Evolutionary conservation across 1,284 basidiomycete species (phyloP), one percentile per base, ranked within the genome.

Genomic region (Ustilago bromivora): DNA sequence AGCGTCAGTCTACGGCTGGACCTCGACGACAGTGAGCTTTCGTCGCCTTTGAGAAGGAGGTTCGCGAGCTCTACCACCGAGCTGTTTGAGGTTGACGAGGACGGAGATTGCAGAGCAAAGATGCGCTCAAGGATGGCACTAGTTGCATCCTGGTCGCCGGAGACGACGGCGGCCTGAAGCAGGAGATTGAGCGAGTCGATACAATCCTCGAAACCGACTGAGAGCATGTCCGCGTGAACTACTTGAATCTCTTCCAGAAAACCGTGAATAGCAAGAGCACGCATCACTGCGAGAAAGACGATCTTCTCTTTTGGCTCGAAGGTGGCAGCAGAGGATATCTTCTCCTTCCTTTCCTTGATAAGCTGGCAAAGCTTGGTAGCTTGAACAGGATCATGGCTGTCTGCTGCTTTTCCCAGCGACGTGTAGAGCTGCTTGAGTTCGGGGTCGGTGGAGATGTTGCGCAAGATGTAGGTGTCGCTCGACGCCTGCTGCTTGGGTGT

Each of bases 191-290:
- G 76, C 64, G 67, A 67, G 23, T 73, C 62, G 36, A 78, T 66
- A 57, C 69, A 62, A 6, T 69, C 36, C 9, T 58, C 41, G 15
- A 72, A 72, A 3, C 68, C 59, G 23, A 62, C 71, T 3, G 57
- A 31, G 13, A 74, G 58, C 75, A 81, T 80, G 60, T 83, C 80
- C 31, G 64, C 61, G 9, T 76, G 34, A n/a, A 79, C 43, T 6
- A 57, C 71, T n/a, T 62, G 41, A 0, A 58, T 64, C 23, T 82
- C 79, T 34, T 68, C 52, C 3, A 74, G 49, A 15, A 72, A 40
- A 0, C 76, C 80, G 9, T 77, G 69, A 32, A 62, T 47, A 3
- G 70, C 72, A 13, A 82, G 61, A 7, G 68, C 58, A 35, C 68
- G 71, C 64, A 78, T 70, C 31, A 74, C 32, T 0, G 68, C 61